Evolutionary conservation across 805 yeast genomes (phyloP).

Genomic region (Candida alai): DNA sequence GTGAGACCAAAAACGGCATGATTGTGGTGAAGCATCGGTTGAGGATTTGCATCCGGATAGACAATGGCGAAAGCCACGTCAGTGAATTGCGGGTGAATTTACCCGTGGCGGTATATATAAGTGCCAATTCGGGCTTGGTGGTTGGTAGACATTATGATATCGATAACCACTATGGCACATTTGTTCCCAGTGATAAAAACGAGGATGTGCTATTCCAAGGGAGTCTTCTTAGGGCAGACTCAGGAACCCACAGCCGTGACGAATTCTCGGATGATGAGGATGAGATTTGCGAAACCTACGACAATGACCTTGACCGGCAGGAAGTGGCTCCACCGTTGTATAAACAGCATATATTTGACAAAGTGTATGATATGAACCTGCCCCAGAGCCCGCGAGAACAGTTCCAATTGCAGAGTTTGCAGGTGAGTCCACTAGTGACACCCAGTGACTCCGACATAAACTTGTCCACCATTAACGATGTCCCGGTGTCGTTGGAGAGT

Average conservation of each 20-base stretch:
- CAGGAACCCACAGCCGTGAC: background rate
- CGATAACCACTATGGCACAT: slow-evolving; percentile 25
- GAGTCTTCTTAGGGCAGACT: background rate
- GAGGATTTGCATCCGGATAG: slow-evolving; percentile 39
- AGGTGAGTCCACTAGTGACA: slow-evolving; percentile 10
- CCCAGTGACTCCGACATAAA: slow-evolving; percentile 8
- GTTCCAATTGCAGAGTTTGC: slow-evolving; percentile 12
- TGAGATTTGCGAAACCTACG: slow-evolving; percentile 13
- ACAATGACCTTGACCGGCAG: slow-evolving; percentile 20
- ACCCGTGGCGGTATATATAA: slow-evolving; percentile 43
- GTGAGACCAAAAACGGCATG: slow-evolving; percentile 36
- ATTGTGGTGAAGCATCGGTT: slow-evolving; percentile 45
- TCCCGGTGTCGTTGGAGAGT: slow-evolving; percentile 4
- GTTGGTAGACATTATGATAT: slow-evolving; percentile 31
- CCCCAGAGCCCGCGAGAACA: slow-evolving; percentile 37
- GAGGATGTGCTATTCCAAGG: slow-evolving; percentile 28
- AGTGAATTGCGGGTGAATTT: slow-evolving; percentile 51
- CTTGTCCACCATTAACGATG: slow-evolving; percentile 7
- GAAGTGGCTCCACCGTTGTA: slow-evolving; percentile 43
- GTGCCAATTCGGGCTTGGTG: slow-evolving; percentile 36
- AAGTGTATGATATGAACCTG: slow-evolving; percentile 31
- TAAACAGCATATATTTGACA: slow-evolving; percentile 35
- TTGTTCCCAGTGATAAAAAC: slow-evolving; percentile 17
- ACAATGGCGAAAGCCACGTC: slow-evolving; percentile 47
- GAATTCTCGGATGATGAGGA: slow-evolving; percentile 12